Conservation (phyloP, 805 yeast species). For the Saccharomycopsis sp. region DNA sequence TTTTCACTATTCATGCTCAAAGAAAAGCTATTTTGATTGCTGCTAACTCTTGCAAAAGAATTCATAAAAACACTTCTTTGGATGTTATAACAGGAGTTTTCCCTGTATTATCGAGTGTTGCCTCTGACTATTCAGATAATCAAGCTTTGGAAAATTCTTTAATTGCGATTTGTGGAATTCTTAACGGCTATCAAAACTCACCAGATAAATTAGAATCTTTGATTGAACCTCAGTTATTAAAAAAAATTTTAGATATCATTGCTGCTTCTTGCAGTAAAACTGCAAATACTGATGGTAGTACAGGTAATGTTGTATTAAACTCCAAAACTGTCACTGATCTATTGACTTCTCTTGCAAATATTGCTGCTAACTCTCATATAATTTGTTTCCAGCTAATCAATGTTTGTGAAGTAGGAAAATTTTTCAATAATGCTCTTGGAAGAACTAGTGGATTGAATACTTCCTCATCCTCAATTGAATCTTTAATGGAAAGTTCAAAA, state of each 20-base stretch:
- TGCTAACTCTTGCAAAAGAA: constrained; percentile 52
- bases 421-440: constrained; percentile 39
- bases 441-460: constrained; percentile 20
- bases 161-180: constrained; percentile 49
- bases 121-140: constrained; percentile 45
- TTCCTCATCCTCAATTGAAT: constrained; percentile 50
- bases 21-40: constrained; percentile 66
- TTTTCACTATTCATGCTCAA: constrained; percentile 83
- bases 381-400: constrained; percentile 36
- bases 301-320: constrained; percentile 15
- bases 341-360: constrained; percentile 31
- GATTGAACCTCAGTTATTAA: constrained; percentile 20
- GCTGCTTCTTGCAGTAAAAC: constrained; percentile 17
- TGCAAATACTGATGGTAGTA: constrained; percentile 13
- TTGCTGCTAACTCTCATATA: constrained; percentile 33
- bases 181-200: constrained; percentile 37
- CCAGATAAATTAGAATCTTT: constrained; percentile 38
- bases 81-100: constrained; percentile 44
- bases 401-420: constrained; percentile 37
- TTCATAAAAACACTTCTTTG: constrained; percentile 35
- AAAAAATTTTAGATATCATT: constrained; percentile 11
- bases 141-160: constrained; percentile 54
- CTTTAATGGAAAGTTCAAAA: constrained; percentile 64
- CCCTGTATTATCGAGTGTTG: constrained; percentile 44
- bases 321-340: constrained; percentile 14